These are phyloP conservation scores for Saraca asoca DNA, from an alignment of 331 rosid genomes.

Conservation along the genomic window DNA sequence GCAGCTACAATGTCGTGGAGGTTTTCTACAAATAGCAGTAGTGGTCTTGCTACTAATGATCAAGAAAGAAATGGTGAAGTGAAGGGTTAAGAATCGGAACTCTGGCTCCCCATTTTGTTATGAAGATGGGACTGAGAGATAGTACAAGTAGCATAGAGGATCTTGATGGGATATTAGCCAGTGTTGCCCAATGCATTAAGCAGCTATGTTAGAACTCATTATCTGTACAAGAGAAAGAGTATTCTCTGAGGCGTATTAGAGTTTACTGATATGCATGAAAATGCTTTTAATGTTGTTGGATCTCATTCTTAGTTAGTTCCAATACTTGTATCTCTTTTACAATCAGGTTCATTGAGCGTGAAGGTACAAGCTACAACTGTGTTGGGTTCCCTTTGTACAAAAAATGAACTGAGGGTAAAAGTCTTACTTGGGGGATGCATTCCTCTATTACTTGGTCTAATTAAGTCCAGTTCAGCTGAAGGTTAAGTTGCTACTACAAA, in stretches of 20 bases:
- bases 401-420: conserved; percentile 92
- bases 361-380: conserved; percentile 97
- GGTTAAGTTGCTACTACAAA: too few species aligned
- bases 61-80: conserved; percentile 77
- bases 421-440: conserved; percentile 99
- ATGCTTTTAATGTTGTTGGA: conserved; percentile 98
- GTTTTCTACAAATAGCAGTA: conserved; percentile 78
- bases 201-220: conserved; percentile 89
- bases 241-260: conserved; percentile 83
- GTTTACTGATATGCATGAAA: conserved; percentile 88
- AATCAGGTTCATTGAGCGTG: conserved; percentile 85
- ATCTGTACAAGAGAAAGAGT: too few species aligned
- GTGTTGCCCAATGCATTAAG: conserved; percentile 99
- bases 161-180: conserved; percentile 96
- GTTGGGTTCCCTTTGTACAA: conserved; percentile 89
- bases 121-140: conserved; percentile 87
- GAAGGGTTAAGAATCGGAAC: conserved; percentile 81
- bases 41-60: conserved; percentile 70
- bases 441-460: too few species aligned
- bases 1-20: too few species aligned
- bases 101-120: conserved; percentile 82
- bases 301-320: conserved; percentile 99
- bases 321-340: conserved; percentile 97
- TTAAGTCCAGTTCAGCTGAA: too few species aligned
- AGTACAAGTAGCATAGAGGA: conserved; percentile 93